Base-by-base conservation (phyloP, 1,284 basidiomycete genomes). In the Quambalaria eucalypti region DNA sequence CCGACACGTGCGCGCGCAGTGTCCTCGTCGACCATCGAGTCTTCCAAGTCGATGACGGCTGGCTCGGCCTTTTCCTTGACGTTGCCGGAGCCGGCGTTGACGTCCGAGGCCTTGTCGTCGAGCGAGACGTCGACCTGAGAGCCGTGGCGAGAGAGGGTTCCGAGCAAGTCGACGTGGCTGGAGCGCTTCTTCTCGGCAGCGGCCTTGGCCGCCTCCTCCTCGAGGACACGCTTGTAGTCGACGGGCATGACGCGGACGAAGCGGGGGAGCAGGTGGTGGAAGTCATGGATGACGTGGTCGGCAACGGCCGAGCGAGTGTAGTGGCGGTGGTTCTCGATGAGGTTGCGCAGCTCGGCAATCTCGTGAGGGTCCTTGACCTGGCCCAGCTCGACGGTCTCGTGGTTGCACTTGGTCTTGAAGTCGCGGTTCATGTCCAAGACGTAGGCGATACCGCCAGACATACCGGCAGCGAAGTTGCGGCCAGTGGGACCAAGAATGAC, bases 11-110 rank as follows among this genome's bases (percentile, higher is more conserved):
- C 62, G 60, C 66, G 64, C 50, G 65, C 61, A 8, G 66, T 66
- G 61, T 71, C 70, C 51, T 71, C 70, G 51, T 73, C 70, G 26
- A 71, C 64, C 70, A 73, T 71, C 23, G 70, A 67, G 52, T 73
- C 70, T 54, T 73, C 70, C 55, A 73, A 58, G 42, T 73, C 70
- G 21, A 66, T 65, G 4, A 71, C 65, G 6, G 63, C 39, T 12
- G 70, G 69, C 66, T 73, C 70, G 39, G 51, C 57, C 29, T 60
- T 57, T 31, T 64, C 61, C 47, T 58, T 53, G 12, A 61, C 62
- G 29, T 40, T 42, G 39, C 39, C 39, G 19, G 39, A 42, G 56
- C 57, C 63, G 23, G 54, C 60, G 10, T 42, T 54, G 56, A 54
- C 60, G 59, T 61, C 58, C 57, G 57, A 56, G 19, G 60, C 55